These are phyloP conservation scores for Nematodospora valgi DNA, from an alignment of 805 yeast genomes.

Conservation along the genomic window DNA sequence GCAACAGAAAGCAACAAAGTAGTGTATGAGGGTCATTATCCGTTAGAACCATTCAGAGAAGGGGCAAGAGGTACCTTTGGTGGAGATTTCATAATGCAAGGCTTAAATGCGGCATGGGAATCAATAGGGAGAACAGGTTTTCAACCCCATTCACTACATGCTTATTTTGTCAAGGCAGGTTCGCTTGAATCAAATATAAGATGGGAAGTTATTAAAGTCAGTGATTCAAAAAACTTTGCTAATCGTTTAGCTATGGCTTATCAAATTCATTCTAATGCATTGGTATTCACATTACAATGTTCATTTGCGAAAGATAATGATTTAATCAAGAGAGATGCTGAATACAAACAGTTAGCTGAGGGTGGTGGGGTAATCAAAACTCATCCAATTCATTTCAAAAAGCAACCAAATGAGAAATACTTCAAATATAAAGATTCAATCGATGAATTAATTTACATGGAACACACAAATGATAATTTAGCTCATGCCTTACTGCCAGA, in stretches of 20 bases:
- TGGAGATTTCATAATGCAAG: constrained; percentile 35
- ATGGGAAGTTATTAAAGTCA: constrained; percentile 28
- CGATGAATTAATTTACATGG: constrained; percentile 14
- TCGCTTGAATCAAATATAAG: constrained; percentile 22
- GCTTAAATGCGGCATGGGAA: constrained; percentile 34
- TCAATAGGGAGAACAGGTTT: constrained; percentile 18
- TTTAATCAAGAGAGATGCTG: constrained; percentile 11
- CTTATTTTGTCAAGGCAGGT: constrained; percentile 37
- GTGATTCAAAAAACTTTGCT: constrained; percentile 32
- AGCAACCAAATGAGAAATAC: constrained; percentile 19
- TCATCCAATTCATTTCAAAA: constrained; percentile 29
- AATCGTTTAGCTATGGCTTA: constrained; percentile 28
- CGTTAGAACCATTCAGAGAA: constrained; percentile 17
- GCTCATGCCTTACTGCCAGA: constrained; percentile 25
- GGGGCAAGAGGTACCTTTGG: constrained; percentile 38
- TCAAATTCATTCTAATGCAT: constrained; percentile 23
- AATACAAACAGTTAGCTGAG: constrained; percentile 4
- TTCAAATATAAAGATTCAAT: constrained; percentile 18
- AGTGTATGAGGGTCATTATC: constrained; percentile 16
- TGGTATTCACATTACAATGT: constrained; percentile 27
- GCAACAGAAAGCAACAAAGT: constrained; percentile 7
- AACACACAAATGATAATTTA: constrained; percentile 28
- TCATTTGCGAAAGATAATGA: constrained; percentile 31
- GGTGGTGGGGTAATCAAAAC: constrained; percentile 16
- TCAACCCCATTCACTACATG: constrained; percentile 38